A percentile compares a stretch with the other conserved stretches of the same genome.
These are phyloP conservation scores for Rhodocollybia butyracea DNA, from an alignment of 768 basidiomycete genomes.

Conservation along the genomic window DNA sequence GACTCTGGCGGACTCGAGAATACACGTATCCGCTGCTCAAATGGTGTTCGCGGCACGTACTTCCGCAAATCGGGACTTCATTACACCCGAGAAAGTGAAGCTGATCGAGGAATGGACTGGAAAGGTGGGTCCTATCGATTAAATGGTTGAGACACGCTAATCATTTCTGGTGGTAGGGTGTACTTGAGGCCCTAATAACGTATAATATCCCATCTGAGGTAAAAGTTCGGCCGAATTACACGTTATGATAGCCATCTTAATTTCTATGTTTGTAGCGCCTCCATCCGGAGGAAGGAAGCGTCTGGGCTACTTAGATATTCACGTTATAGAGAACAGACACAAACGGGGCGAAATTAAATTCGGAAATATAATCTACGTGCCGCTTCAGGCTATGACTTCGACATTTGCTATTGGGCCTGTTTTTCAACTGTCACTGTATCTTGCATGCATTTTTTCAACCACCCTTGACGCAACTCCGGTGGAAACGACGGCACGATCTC, in stretches of 20 bases:
- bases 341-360: no score
- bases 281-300: constrained; percentile 52
- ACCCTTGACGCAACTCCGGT: no score
- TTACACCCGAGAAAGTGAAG: constrained; percentile 62
- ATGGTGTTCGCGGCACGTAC: constrained; percentile 80
- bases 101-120: constrained; percentile 62
- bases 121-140: constrained; percentile 26
- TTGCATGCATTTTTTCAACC: no score
- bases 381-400: no score
- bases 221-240: constrained; percentile 30
- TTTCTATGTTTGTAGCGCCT: constrained; percentile 45
- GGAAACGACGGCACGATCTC: no score
- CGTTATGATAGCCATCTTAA: no score
- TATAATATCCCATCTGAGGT: constrained; percentile 50
- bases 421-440: no score
- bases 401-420: no score
- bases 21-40: constrained; percentile 76
- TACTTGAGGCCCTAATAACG: constrained; percentile 53
- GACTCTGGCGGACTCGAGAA: constrained; percentile 32
- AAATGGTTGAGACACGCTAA: constrained; percentile 7
- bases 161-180: constrained; percentile 43
- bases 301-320: constrained; percentile 46
- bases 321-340: no score
- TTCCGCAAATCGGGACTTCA: constrained; percentile 57
- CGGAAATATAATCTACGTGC: no score